These are phyloP conservation scores for Amanita phalloides DNA, from an alignment of 768 basidiomycete species.

Conservation along the genomic window DNA sequence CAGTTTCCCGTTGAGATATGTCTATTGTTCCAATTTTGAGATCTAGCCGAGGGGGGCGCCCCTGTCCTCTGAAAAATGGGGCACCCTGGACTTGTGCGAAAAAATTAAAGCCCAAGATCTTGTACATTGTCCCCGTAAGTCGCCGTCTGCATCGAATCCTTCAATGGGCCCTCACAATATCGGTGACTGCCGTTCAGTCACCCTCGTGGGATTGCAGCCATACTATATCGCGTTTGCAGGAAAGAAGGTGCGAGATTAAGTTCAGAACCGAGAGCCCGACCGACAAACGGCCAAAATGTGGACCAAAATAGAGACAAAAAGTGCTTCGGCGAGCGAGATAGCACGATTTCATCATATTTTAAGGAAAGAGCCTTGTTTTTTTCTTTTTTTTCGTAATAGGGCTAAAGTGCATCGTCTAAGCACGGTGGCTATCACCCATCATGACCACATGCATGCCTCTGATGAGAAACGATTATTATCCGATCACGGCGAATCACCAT, in stretches of 20 bases:
- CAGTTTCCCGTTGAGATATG: background rate
- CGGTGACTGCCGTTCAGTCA: too few species aligned
- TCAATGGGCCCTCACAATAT: background rate
- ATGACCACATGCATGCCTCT: background rate
- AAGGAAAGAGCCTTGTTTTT: constrained; percentile 37
- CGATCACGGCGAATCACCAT: constrained; percentile 56
- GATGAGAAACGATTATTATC: constrained; percentile 27
- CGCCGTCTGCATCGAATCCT: background rate
- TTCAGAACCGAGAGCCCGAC: too few species aligned
- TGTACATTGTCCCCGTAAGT: constrained; percentile 75
- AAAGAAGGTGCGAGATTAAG: too few species aligned
- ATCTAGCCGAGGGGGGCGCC: background rate
- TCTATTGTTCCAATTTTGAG: background rate
- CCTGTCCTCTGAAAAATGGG: background rate
- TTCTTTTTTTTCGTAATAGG: background rate
- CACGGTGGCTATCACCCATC: background rate
- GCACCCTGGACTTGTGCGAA: constrained; percentile 25
- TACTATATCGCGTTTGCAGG: too few species aligned
- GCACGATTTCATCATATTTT: constrained; percentile 73
- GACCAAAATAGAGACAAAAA: constrained; percentile 24
- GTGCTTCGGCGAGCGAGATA: constrained; percentile 62
- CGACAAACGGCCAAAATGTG: too few species aligned
- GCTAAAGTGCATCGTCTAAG: background rate
- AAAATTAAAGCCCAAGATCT: constrained; percentile 63
- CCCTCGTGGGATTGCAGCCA: too few species aligned